Evolutionary conservation across 306 rosid genomes (phyloP).

Genomic region (Dryas alaskensis): DNA sequence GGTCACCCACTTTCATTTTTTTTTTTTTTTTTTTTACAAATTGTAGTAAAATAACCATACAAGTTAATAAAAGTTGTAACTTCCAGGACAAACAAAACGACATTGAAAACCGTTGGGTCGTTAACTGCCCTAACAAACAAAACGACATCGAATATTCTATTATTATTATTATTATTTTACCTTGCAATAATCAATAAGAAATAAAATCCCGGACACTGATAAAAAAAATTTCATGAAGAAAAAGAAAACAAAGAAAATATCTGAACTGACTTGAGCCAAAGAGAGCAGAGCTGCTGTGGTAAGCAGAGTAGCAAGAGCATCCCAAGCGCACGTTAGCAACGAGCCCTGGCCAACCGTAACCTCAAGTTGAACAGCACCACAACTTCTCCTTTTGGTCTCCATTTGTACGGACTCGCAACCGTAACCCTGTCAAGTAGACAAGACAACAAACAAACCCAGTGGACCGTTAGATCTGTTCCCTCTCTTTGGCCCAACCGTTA

Average conservation of each 20-base stretch:
- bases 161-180: neutral
- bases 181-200: neutral
- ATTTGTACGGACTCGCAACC: slow-evolving; percentile 36
- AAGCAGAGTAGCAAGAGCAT: slow-evolving; percentile 26
- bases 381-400: slow-evolving; percentile 27
- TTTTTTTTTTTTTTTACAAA: too few species aligned
- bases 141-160: neutral
- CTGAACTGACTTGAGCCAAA: slow-evolving; percentile 24
- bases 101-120: neutral
- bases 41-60: too few species aligned
- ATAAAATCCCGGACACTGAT: neutral
- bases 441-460: neutral
- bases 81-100: too few species aligned
- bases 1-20: too few species aligned
- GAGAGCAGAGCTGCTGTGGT: slow-evolving; percentile 26
- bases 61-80: too few species aligned
- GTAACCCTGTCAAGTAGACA: slow-evolving; percentile 23
- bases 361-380: neutral
- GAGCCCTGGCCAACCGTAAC: slow-evolving; percentile 13
- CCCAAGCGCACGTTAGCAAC: slow-evolving; percentile 35
- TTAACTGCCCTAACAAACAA: neutral
- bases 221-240: neutral
- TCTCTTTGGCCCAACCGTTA: slow-evolving; percentile 15
- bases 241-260: too few species aligned
- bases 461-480: slow-evolving; percentile 34